Base-by-base conservation (phyloP, 306 rosid genomes). In the Abrus pulchellus region DNA sequence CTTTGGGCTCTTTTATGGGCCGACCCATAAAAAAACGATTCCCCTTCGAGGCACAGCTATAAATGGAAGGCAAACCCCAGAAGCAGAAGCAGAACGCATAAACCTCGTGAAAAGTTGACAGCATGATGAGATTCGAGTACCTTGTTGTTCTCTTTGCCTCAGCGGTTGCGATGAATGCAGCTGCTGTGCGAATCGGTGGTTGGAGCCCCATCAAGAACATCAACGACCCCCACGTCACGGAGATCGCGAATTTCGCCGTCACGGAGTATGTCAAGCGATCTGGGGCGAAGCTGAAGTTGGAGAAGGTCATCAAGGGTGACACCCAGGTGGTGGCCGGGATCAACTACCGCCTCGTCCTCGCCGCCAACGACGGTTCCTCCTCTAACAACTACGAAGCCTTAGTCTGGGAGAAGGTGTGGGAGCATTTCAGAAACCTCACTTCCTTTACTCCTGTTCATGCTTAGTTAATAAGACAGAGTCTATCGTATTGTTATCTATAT, bases 161-260 rank as follows among this genome's bases (percentile, higher is more conserved):
- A 5, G 62, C 63, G 32, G 55, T 20, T 1, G 52, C n/a, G 32
- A 75, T 28, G 12, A 13, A 45, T 0, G 41, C 34, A 0, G 45
- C 3, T 2, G 0, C 32, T 20, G 0, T 20, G 20, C 20, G 20
- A 2, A 0, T 27, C 11, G 81, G 85, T 8, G 83, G 78, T 10
- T 89, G 86, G 85, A 33, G 2, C 20, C 89, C 90, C 8, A 87
- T 89, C 5, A 13, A 77, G 72, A 38, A 89, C 68, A 5, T 76
- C 2, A 64, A 6, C n/a, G 88, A 83, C 13, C 83, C 88, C 4
- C 77, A 85, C 3, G 89, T 88, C 68, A 40, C 0, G 7, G 87
- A 88, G 74, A 84, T 90, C 7, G 90, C 86, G 0, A 28, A 81
- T 11, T 90, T 55, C 20, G 90, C 88, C 2, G 72, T 90, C 0